Base-by-base conservation (phyloP, 192 early-diverging fungal genomes). In the Coemansia reversa region DNA sequence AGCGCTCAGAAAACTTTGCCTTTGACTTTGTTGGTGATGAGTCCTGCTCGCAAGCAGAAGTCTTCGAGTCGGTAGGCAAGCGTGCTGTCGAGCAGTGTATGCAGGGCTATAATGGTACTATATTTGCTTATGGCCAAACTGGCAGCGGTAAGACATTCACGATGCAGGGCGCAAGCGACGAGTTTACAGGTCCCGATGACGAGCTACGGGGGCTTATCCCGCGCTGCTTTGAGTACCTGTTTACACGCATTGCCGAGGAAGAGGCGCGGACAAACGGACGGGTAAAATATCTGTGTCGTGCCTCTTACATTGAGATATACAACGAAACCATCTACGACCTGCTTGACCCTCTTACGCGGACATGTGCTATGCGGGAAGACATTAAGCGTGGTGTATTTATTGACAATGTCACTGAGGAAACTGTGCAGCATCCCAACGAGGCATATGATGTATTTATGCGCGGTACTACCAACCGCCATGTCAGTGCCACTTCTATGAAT, bases 241-340 rank as follows among this genome's bases (percentile, higher is more conserved):
- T 88, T 70, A 61, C 67, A 8, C 66, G 83, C 18, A 88, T 87
- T 20, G 76, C 79, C 4, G 67, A 80, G 25, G 78, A 81, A 59
- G 82, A 87, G 53, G 71, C 58, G 0, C 65, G 84, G 51, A 75
- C 69, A 42, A 62, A 66, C 35, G 81, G 71, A 9, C 85, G 67
- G 19, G 77, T 85, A 75, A 87, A 82, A 76, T 92, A 85, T 83
- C 79, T 88, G 45, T 95, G 93, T 71, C 85, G 88, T 42, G 94
- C 91, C 7, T 94, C 93, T 0, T 95, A 94, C 63, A 88, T 96
- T 54, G 93, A 96, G 60, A 95, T 95, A 69, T 96, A 96, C 84
- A 95, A 96, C 69, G 94, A 96, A 74, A 87, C 88, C 54, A 93
- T 96, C 57, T 87, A 87, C 52, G 94, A 96, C 65, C 74, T 96